Evolutionary conservation across 2,329 filamentous ascomycete genomes (phyloP).

Genomic region (Paecilomyces variotii): DNA sequence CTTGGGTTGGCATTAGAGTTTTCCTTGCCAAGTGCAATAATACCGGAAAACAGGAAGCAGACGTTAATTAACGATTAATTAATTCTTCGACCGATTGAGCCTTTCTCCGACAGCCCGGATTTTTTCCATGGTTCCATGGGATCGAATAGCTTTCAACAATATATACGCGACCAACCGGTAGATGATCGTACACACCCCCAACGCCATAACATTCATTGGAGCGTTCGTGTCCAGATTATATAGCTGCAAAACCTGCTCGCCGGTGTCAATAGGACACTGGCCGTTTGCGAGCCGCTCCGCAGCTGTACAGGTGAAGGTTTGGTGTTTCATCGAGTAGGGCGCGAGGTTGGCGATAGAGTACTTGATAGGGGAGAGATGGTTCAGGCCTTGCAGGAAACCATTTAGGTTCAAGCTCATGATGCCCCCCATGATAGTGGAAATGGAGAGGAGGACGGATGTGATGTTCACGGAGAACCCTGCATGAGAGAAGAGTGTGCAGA

Average conservation of each 20-base stretch:
- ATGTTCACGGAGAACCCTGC: conserved; percentile 70
- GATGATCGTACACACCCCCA: conserved; percentile 56
- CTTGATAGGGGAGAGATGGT: conserved; percentile 63
- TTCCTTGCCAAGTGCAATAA: background rate
- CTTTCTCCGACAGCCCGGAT: background rate
- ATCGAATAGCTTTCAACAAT: conserved; percentile 23
- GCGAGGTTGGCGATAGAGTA: conserved; percentile 62
- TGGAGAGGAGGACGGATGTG: conserved; percentile 60
- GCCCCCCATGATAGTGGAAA: conserved; percentile 64
- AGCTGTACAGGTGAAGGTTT: conserved; percentile 57
- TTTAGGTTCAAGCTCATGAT: conserved; percentile 65
- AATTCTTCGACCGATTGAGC: background rate
- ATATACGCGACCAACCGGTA: conserved; percentile 52
- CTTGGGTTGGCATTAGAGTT: background rate
- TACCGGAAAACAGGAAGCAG: background rate
- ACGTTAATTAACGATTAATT: background rate
- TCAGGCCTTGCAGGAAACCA: conserved; percentile 56
- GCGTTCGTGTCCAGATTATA: conserved; percentile 60
- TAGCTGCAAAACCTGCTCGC: conserved; percentile 57
- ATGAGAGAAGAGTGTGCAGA: conserved; percentile 67
- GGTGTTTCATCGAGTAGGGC: conserved; percentile 53
- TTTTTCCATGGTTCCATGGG: conserved; percentile 8
- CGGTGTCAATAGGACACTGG: conserved; percentile 56
- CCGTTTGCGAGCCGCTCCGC: conserved; percentile 53
- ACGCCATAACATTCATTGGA: conserved; percentile 51